Percentiles rank a stretch among this genome's conserved stretches.
Evolutionary conservation across 2,329 filamentous ascomycete genomes (phyloP).

Genomic region (Fusarium succisae): DNA sequence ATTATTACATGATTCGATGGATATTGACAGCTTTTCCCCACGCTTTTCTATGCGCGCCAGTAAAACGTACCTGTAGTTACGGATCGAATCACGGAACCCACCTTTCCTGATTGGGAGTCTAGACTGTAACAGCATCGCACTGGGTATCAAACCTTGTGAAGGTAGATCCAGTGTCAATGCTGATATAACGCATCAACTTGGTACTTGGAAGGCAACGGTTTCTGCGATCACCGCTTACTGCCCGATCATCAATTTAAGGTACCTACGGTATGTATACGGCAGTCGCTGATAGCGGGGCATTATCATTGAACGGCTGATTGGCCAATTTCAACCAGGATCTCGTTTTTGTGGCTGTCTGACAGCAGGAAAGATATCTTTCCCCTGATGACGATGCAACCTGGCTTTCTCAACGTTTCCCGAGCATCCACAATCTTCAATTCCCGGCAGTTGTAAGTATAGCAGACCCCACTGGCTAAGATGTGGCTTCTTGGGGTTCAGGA

Average conservation of each 20-base stretch:
- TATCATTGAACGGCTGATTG: not conserved
- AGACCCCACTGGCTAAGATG: not conserved
- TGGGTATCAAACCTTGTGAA: not conserved
- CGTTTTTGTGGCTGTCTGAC: not conserved
- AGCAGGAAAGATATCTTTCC: not conserved
- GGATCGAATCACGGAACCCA: too few relatives aligned
- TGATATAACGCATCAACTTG: not conserved
- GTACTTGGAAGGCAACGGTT: not conserved
- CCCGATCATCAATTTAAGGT: not conserved
- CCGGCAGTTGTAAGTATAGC: not conserved
- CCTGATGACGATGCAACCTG: not conserved
- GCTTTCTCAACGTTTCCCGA: not conserved
- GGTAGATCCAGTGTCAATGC: not conserved
- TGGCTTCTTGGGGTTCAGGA: not conserved
- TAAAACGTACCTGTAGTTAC: not conserved
- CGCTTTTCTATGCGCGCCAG: conserved; percentile 10
- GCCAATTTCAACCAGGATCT: not conserved
- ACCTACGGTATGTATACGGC: not conserved
- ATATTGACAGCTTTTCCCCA: not conserved
- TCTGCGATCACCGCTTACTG: not conserved
- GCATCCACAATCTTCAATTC: not conserved
- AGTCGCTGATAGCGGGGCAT: not conserved
- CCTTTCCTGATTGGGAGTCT: not conserved
- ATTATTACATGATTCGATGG: not conserved
- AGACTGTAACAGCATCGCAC: not conserved